Percentiles rank a stretch among this genome's conserved stretches.
Evolutionary conservation across 352 stramenopile genomes (phyloP).

Genomic region (Phytopythium kandeliae): DNA sequence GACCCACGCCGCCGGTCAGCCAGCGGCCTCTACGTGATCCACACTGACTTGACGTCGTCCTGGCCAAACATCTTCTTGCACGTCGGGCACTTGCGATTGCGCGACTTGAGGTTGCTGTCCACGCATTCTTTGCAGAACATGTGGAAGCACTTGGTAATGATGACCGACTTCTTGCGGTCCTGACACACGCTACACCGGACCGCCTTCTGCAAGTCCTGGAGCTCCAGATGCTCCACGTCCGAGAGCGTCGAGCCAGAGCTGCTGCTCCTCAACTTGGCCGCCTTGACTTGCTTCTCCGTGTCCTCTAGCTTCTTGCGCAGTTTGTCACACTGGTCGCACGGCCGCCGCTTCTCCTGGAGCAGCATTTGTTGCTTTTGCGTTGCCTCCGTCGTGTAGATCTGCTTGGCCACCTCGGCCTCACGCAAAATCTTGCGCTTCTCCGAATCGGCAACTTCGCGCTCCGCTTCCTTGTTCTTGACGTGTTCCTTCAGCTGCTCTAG

Average conservation of each 20-base stretch:
- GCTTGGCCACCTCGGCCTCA: constrained; percentile 58
- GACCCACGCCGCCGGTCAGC: too few species aligned
- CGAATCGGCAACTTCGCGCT: constrained; percentile 40
- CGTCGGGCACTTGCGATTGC: constrained; percentile 86
- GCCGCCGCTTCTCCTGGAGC: constrained; percentile 43
- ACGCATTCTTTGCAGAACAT: constrained; percentile 89
- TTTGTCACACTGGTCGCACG: constrained; percentile 53
- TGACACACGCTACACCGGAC: constrained; percentile 85
- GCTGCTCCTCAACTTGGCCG: constrained; percentile 19
- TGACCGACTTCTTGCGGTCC: constrained; percentile 80
- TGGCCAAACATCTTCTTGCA: constrained; percentile 91
- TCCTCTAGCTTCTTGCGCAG: constrained; percentile 49
- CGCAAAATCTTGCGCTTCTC: constrained; percentile 54
- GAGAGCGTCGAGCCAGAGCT: constrained; percentile 31
- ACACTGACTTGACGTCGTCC: constrained; percentile 83
- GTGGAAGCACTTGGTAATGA: constrained; percentile 86
- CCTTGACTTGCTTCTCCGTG: constrained; percentile 34
- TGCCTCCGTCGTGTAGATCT: constrained; percentile 53
- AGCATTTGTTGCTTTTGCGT: constrained; percentile 46
- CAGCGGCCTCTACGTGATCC: constrained; percentile 73
- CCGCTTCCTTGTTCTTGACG: constrained; percentile 42
- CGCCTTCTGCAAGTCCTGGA: constrained; percentile 77
- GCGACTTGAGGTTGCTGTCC: constrained; percentile 83
- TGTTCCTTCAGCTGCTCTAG: constrained; percentile 63
- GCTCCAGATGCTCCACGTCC: constrained; percentile 74